phyloP scores from a whole-genome alignment of 148 eudicot genomes.

The Vaccinium myrtillus region DNA sequence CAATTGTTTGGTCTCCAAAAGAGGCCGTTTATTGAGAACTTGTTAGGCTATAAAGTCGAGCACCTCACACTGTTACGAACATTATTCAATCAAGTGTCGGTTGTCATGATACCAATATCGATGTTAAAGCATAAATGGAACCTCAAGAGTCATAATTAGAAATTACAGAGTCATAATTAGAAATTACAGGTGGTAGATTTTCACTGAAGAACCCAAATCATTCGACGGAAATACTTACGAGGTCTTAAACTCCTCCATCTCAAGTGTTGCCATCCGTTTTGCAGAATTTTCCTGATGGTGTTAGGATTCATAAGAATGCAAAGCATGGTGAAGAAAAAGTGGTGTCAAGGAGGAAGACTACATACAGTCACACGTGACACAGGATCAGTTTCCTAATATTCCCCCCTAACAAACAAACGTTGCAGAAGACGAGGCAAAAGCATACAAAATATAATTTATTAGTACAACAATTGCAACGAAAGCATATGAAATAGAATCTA shows the following conservation, averaged over 20 bases:
- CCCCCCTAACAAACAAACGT: constrained; percentile 77
- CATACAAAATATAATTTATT: neutral
- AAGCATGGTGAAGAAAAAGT: neutral
- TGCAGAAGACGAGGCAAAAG: constrained; percentile 30
- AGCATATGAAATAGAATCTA: neutral
- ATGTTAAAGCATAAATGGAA: constrained; percentile 28
- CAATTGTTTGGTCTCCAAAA: constrained; percentile 43
- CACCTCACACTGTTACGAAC: constrained; percentile 38
- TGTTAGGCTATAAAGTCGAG: constrained; percentile 54
- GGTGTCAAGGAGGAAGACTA: constrained; percentile 10
- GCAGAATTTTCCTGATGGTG: constrained; percentile 41
- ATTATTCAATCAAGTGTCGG: constrained; percentile 39
- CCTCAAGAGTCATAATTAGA: no score
- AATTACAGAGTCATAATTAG: constrained; percentile 11
- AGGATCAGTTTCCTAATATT: constrained; percentile 44
- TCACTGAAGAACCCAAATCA: constrained; percentile 6
- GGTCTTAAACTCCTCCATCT: neutral
- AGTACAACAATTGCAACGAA: neutral
- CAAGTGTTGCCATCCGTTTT: constrained; percentile 29
- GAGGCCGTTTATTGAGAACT: constrained; percentile 36
- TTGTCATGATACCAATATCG: constrained; percentile 34
- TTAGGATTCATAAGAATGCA: constrained; percentile 9
- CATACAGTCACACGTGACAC: constrained; percentile 26
- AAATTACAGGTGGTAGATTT: neutral
- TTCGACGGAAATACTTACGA: neutral